Conservation (phyloP, 441 rosid species). For the Populus hybrid region DNA sequence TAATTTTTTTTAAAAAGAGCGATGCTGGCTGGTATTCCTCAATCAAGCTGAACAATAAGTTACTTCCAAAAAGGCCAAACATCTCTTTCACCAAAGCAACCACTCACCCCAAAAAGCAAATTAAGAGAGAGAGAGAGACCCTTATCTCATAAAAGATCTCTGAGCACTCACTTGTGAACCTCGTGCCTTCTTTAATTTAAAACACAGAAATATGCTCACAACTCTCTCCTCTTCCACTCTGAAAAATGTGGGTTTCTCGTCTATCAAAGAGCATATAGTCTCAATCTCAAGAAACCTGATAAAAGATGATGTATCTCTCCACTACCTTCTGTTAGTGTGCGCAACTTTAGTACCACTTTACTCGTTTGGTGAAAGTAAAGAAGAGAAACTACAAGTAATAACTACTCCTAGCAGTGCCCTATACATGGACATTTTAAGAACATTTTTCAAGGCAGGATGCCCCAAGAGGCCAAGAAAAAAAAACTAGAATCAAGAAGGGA, state of each 20-base stretch:
- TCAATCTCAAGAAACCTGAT: constrained; percentile 19
- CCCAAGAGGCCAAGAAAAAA: neutral
- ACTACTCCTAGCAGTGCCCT: constrained; percentile 7
- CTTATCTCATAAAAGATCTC: constrained; percentile 17
- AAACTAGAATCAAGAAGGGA: constrained; percentile 48
- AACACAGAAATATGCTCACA: neutral
- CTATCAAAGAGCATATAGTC: constrained; percentile 20
- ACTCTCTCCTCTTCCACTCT: constrained; percentile 11
- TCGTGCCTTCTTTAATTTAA: constrained; percentile 33
- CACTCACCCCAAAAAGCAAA: constrained; percentile 12
- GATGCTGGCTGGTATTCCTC: neutral
- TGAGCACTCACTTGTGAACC: constrained; percentile 34
- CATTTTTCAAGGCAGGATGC: constrained; percentile 29
- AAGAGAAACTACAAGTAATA: neutral
- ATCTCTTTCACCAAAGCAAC: constrained; percentile 20
- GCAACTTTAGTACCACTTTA: constrained; percentile 11
- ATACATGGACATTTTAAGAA: constrained; percentile 22
- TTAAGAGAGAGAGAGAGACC: neutral
- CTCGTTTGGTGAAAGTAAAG: constrained; percentile 8
- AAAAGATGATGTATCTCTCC: constrained; percentile 13
- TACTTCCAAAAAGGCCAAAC: constrained; percentile 10
- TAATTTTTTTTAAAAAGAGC: neutral
- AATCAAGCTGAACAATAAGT: neutral
- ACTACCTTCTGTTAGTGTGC: constrained; percentile 6
- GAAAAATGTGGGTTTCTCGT: constrained; percentile 2